Conservation (phyloP, 345 rosid species). For the Hibiscus mutabilis region DNA sequence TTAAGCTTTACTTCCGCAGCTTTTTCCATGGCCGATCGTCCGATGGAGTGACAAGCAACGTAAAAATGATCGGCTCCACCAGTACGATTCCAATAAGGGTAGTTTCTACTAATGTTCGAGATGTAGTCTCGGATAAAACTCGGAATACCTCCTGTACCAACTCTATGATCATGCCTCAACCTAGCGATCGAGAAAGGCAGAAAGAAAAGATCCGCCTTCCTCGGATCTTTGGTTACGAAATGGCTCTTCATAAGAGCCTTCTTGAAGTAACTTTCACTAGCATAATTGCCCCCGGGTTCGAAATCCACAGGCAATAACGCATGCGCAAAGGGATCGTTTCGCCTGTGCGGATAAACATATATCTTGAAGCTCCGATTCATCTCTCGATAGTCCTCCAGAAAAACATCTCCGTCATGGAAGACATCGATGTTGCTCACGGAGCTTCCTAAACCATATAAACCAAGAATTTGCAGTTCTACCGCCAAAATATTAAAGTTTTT, state of each 20-base stretch:
- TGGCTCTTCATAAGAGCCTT: constrained; percentile 41
- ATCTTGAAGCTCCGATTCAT: constrained; percentile 54
- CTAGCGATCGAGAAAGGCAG: constrained; percentile 49
- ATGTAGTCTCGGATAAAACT: constrained; percentile 26
- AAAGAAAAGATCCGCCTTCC: constrained; percentile 42
- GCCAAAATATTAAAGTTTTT: not conserved
- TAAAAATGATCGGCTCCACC: constrained; percentile 63
- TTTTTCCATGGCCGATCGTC: constrained; percentile 46
- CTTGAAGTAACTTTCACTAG: constrained; percentile 53
- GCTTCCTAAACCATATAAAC: constrained; percentile 17
- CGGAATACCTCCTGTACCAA: constrained; percentile 28
- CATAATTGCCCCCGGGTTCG: constrained; percentile 20
- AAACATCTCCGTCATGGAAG: constrained; percentile 36
- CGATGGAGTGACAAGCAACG: constrained; percentile 55
- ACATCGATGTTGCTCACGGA: constrained; percentile 11
- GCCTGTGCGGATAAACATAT: constrained; percentile 45
- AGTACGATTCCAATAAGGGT: constrained; percentile 57
- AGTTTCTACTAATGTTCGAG: constrained; percentile 28
- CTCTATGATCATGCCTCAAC: constrained; percentile 39
- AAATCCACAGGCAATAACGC: constrained; percentile 35
- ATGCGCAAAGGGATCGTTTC: constrained; percentile 35
- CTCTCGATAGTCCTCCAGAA: constrained; percentile 38
- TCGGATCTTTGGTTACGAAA: constrained; percentile 41
- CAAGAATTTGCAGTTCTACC: not conserved
- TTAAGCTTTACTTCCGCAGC: constrained; percentile 32